These are phyloP conservation scores for Eucalyptus rudis DNA, from an alignment of 345 rosid species.

Conservation along the genomic window DNA sequence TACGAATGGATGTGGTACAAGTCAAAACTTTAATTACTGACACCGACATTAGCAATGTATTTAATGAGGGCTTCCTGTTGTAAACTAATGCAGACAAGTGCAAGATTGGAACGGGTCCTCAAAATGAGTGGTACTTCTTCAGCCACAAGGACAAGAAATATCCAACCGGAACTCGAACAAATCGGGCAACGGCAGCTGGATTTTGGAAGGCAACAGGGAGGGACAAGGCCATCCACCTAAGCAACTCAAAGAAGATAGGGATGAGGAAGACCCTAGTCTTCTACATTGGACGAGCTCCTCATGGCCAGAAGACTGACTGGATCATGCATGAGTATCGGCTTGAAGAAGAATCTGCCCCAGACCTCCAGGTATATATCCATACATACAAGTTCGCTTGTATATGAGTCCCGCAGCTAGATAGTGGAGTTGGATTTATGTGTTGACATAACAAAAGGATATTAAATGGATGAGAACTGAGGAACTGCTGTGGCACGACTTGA, in stretches of 20 bases:
- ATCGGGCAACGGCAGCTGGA: slow-evolving; percentile 93
- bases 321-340: slow-evolving; percentile 99
- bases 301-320: slow-evolving; percentile 97
- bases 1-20: neutral
- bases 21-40: neutral
- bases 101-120: slow-evolving; percentile 90
- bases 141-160: slow-evolving; percentile 99
- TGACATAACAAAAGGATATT: neutral
- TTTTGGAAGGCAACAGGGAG: slow-evolving; percentile 99
- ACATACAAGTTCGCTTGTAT: neutral
- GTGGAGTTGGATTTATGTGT: neutral
- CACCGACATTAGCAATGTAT: neutral
- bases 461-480: neutral
- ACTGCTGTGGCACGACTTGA: neutral
- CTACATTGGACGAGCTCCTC: slow-evolving; percentile 98
- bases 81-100: slow-evolving; percentile 57
- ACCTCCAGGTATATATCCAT: slow-evolving; percentile 37
- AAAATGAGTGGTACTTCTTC: slow-evolving; percentile 97
- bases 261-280: slow-evolving; percentile 98
- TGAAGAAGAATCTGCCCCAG: slow-evolving; percentile 32
- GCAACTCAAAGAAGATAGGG: slow-evolving; percentile 68
- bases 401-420: neutral
- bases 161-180: slow-evolving; percentile 94
- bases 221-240: slow-evolving; percentile 83
- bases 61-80: neutral